Conservation (phyloP, 257 asterid genomes). For the Nyctanthes arbortristis region DNA sequence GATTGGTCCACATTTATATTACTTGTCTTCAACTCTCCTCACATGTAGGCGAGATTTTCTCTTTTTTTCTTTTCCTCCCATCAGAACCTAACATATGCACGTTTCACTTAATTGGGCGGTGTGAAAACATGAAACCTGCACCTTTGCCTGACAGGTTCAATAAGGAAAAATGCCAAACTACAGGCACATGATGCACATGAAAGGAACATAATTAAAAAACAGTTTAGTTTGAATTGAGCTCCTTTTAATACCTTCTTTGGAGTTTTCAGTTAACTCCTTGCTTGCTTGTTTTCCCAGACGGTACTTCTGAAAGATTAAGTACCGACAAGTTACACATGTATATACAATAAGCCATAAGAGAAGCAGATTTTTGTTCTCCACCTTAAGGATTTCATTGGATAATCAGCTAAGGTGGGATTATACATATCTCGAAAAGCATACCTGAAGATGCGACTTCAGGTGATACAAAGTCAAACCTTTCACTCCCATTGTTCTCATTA, state of each 20-base stretch:
- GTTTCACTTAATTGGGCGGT: no score
- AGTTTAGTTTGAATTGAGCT: neutral
- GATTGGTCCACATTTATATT: no score
- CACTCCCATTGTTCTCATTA: conserved; percentile 92
- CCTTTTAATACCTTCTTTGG: conserved; percentile 70
- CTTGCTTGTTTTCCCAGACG: conserved; percentile 82
- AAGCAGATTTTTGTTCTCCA: neutral
- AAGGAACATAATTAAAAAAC: conserved; percentile 11
- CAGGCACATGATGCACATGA: neutral
- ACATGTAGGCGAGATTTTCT: no score
- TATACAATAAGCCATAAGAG: neutral
- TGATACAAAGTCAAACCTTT: conserved; percentile 93
- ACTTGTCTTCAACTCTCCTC: no score
- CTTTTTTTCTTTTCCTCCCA: no score
- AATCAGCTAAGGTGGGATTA: neutral
- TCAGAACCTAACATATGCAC: no score
- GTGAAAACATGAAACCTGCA: no score
- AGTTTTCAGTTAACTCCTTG: conserved; percentile 72
- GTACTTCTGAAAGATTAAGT: conserved; percentile 61
- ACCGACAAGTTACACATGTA: conserved; percentile 8
- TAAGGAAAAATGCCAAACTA: neutral
- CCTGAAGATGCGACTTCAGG: conserved; percentile 98
- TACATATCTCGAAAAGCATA: conserved; percentile 16
- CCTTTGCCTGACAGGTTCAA: neutral
- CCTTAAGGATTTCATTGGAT: neutral